phyloP scores from a whole-genome alignment of 768 basidiomycete species.

The Calocybe gangraenosa region DNA sequence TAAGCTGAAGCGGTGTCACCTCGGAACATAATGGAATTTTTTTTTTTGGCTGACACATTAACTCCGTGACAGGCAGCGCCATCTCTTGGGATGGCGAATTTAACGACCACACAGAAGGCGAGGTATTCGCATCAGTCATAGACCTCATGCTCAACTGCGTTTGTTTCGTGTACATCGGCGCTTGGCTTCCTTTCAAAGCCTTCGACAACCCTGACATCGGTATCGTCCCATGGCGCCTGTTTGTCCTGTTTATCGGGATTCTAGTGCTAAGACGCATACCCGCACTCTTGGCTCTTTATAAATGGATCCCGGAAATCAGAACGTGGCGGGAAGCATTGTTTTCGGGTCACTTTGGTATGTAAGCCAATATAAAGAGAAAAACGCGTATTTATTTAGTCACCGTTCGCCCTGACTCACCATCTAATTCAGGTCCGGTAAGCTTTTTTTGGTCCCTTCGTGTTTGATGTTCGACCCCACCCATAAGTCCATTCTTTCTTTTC shows the following conservation, averaged over 20 bases:
- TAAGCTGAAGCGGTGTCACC: too few species aligned
- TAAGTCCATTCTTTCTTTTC: too few species aligned
- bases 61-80: slow-evolving; percentile 31
- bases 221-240: slow-evolving; percentile 66
- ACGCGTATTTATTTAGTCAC: background rate
- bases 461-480: too few species aligned
- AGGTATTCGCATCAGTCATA: slow-evolving; percentile 85
- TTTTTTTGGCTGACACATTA: too few species aligned
- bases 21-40: too few species aligned
- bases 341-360: slow-evolving; percentile 82
- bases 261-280: slow-evolving; percentile 80
- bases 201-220: slow-evolving; percentile 57
- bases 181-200: slow-evolving; percentile 70
- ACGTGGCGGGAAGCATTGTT: slow-evolving; percentile 88
- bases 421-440: slow-evolving; percentile 47
- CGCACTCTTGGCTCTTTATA: slow-evolving; percentile 68
- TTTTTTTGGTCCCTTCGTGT: too few species aligned
- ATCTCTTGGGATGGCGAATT: slow-evolving; percentile 92
- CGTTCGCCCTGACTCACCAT: background rate
- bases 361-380: background rate
- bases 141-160: slow-evolving; percentile 81
- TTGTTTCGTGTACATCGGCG: slow-evolving; percentile 84
- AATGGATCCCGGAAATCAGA: slow-evolving; percentile 81
- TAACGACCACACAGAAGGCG: slow-evolving; percentile 76
- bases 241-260: slow-evolving; percentile 63